phyloP scores from a whole-genome alignment of 108 stramenopile genomes.

The Nitzschia sp. region DNA sequence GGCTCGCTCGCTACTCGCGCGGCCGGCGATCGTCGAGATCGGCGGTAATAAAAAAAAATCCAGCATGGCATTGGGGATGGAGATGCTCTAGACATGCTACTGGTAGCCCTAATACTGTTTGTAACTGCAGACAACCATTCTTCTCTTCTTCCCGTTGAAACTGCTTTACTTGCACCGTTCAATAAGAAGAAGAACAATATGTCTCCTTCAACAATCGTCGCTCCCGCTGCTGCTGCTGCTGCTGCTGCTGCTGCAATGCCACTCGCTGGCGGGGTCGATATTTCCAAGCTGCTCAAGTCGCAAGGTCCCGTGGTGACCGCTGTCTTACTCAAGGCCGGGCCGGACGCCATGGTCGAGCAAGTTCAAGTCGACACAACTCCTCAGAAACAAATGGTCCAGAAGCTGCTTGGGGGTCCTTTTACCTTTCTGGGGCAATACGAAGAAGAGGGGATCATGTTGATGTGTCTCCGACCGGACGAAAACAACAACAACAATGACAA shows the following conservation, averaged over 20 bases:
- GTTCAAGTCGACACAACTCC: constrained; percentile 81
- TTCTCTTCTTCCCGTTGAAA: too few relatives aligned
- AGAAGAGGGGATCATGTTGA: constrained; percentile 79
- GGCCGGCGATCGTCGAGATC: too few relatives aligned
- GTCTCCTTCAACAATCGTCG: too few relatives aligned
- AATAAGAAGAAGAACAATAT: too few relatives aligned
- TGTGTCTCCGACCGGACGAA: constrained; percentile 41
- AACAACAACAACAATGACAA: not conserved
- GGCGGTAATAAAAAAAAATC: too few relatives aligned
- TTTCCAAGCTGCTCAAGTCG: constrained; percentile 59
- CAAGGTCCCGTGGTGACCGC: constrained; percentile 75
- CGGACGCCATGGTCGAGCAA: constrained; percentile 6
- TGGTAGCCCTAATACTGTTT: too few relatives aligned
- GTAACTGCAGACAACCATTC: too few relatives aligned
- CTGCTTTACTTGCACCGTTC: too few relatives aligned
- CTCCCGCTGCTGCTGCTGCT: too few relatives aligned
- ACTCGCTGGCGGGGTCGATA: constrained; percentile 36
- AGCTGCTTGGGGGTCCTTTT: constrained; percentile 65
- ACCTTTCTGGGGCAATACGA: constrained; percentile 89
- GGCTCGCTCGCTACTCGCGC: too few relatives aligned
- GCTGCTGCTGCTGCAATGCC: not conserved
- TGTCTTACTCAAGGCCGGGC: constrained; percentile 54
- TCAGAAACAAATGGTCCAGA: constrained; percentile 53
- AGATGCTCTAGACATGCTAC: too few relatives aligned
- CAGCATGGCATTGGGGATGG: too few relatives aligned